These are phyloP conservation scores for Chaetomium cochliodes DNA, from an alignment of 495 filamentous ascomycete species.

Conservation along the genomic window DNA sequence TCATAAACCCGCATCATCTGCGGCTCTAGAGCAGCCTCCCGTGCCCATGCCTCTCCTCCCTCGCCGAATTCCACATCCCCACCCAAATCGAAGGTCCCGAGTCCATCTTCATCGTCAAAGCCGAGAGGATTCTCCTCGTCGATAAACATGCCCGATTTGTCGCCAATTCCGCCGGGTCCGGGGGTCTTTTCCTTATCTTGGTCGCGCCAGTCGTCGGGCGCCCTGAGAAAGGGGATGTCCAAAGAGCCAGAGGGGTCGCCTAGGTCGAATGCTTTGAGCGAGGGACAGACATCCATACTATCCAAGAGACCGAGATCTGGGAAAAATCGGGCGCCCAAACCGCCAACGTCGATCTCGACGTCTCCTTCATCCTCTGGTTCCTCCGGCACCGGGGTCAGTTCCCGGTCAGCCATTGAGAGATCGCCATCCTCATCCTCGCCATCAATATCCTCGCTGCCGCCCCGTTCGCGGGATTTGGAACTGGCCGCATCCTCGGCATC, in stretches of 20 bases:
- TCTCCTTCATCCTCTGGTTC: conserved; percentile 45
- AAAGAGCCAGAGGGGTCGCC: conserved; percentile 79
- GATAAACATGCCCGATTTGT: conserved; percentile 77
- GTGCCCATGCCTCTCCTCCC: conserved; percentile 72
- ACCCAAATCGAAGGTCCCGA: conserved; percentile 74
- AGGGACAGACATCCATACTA: conserved; percentile 89
- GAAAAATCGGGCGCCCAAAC: conserved; percentile 79
- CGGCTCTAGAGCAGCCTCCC: conserved; percentile 63
- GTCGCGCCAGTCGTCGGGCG: conserved; percentile 79
- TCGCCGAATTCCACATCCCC: conserved; percentile 68
- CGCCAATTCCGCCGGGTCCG: conserved; percentile 50
- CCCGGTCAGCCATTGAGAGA: conserved; percentile 25
- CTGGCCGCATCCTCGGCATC: conserved; percentile 65
- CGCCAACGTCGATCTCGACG: conserved; percentile 71
- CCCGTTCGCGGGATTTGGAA: conserved; percentile 41
- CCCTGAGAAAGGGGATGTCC: conserved; percentile 89
- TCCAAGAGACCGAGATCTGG: conserved; percentile 75
- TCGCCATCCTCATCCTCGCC: conserved; percentile 49
- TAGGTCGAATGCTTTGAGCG: conserved; percentile 86
- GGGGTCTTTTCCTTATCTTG: conserved; percentile 56
- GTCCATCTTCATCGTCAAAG: conserved; percentile 78
- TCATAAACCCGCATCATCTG: conserved; percentile 61
- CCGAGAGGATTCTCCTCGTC: conserved; percentile 75
- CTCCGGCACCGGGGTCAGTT: conserved; percentile 24
- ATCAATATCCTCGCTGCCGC: conserved; percentile 50